phyloP scores from a whole-genome alignment of 257 asterid genomes.

The Eucommia ulmoides region DNA sequence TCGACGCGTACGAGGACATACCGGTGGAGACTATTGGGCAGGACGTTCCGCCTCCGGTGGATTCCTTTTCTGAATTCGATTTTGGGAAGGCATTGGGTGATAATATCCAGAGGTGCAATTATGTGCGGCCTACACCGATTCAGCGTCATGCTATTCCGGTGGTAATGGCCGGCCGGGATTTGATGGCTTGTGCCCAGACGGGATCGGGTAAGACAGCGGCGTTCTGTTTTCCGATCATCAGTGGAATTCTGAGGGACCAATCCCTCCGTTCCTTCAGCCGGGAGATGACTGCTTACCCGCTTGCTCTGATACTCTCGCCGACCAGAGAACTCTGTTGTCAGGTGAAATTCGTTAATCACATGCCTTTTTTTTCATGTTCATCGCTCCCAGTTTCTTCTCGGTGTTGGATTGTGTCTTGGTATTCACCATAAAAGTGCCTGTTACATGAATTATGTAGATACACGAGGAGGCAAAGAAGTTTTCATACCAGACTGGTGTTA shows the following conservation, averaged over 20 bases:
- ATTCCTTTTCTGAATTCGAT: constrained; percentile 35
- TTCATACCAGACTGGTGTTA: constrained; percentile 48
- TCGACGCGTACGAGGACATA: constrained; percentile 13
- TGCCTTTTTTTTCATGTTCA: no score
- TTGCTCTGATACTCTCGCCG: constrained; percentile 63
- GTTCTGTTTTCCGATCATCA: constrained; percentile 63
- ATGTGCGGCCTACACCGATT: constrained; percentile 57
- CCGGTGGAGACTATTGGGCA: constrained; percentile 48
- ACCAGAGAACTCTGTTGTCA: constrained; percentile 72
- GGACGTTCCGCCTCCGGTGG: constrained; percentile 49
- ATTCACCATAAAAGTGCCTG: no score
- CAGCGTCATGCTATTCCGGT: constrained; percentile 64
- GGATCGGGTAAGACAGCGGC: constrained; percentile 91
- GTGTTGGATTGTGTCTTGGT: no score
- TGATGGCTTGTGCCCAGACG: constrained; percentile 86
- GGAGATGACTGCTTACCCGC: constrained; percentile 25
- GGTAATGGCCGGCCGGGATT: constrained; percentile 57
- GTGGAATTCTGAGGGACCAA: constrained; percentile 18
- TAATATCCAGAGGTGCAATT: constrained; percentile 48
- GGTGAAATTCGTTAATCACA: no score
- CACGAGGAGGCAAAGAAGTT: constrained; percentile 67
- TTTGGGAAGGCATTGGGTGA: constrained; percentile 26
- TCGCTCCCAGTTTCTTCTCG: no score
- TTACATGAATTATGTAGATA: constrained; percentile 25
- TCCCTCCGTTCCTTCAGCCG: background rate